Conservation (phyloP, 768 basidiomycete species). For the Rubroboletus satanas region DNA sequence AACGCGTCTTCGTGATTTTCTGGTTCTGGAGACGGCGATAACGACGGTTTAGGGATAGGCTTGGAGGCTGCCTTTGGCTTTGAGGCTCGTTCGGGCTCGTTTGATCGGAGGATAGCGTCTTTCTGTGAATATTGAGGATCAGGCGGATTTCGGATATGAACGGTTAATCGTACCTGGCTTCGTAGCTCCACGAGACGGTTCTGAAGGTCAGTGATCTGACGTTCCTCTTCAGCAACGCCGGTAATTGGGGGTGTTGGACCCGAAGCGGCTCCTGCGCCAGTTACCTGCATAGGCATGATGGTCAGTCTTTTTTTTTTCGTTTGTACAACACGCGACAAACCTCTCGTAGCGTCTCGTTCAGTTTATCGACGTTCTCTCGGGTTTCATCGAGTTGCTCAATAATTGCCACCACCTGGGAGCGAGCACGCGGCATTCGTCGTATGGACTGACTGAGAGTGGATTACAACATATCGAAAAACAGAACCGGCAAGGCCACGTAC, state of each 20-base stretch:
- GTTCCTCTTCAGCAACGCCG: constrained; percentile 39
- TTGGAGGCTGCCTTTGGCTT: constrained; percentile 13
- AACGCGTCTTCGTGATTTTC: constrained; percentile 53
- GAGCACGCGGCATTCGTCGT: constrained; percentile 48
- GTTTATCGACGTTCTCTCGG: constrained; percentile 34
- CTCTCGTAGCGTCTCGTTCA: constrained; percentile 38
- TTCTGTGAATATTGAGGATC: constrained; percentile 19
- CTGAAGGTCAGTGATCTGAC: constrained; percentile 41
- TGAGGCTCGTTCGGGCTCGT: constrained; percentile 8
- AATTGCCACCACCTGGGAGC: constrained; percentile 37
- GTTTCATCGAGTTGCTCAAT: constrained; percentile 37
- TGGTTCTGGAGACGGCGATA: constrained; percentile 21
- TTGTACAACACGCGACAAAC: constrained; percentile 28
- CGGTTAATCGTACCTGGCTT: constrained; percentile 32
- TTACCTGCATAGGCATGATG: constrained; percentile 10
- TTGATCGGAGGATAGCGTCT: constrained; percentile 25
- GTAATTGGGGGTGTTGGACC: constrained; percentile 27
- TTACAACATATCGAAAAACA: constrained; percentile 26
- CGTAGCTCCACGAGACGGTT: constrained; percentile 39
- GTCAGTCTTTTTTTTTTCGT: not conserved
- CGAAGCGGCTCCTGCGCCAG: constrained; percentile 8
- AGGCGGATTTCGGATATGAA: not conserved
- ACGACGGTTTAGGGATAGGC: constrained; percentile 9
- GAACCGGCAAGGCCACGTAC: constrained; percentile 40
- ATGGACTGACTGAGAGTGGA: constrained; percentile 39